These are phyloP conservation scores for Rhodomyrtus tomentosa DNA, from an alignment of 345 rosid species.

Conservation along the genomic window DNA sequence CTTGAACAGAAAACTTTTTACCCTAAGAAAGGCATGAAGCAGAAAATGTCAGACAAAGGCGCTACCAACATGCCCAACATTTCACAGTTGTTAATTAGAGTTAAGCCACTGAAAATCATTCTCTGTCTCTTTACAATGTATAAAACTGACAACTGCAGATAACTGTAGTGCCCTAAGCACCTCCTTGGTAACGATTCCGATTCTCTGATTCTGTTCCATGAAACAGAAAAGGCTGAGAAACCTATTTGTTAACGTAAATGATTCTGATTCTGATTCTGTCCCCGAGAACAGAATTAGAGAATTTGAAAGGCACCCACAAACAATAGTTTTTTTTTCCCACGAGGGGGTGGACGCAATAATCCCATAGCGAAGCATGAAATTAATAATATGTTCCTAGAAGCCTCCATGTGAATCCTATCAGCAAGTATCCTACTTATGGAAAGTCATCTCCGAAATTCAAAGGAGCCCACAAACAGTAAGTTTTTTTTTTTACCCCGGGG, in stretches of 20 bases:
- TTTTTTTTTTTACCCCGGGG: not conserved
- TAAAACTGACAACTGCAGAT: not conserved
- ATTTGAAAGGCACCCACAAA: too few species aligned
- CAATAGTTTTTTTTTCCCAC: too few species aligned
- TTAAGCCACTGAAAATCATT: not conserved
- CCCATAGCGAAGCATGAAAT: not conserved
- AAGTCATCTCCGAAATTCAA: not conserved
- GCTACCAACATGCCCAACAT: not conserved
- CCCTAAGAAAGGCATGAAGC: slow-evolving; percentile 31
- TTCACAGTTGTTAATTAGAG: not conserved
- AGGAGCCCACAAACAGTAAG: not conserved
- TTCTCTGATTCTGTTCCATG: too few species aligned
- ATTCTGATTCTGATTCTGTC: too few species aligned
- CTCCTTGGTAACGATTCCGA: too few species aligned
- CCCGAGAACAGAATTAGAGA: too few species aligned
- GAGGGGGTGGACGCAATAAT: too few species aligned
- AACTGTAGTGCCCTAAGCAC: not conserved
- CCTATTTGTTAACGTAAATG: too few species aligned
- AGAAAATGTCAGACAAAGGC: not conserved
- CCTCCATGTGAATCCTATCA: not conserved
- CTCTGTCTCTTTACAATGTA: not conserved
- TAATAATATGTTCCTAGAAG: not conserved
- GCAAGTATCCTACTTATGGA: not conserved
- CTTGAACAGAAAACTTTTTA: slow-evolving; percentile 72
- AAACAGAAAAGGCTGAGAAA: too few species aligned